Evolutionary conservation across 805 yeast species (phyloP), one percentile per base, ranked within the genome.

Genomic region (Candida ascalaphidarum): DNA sequence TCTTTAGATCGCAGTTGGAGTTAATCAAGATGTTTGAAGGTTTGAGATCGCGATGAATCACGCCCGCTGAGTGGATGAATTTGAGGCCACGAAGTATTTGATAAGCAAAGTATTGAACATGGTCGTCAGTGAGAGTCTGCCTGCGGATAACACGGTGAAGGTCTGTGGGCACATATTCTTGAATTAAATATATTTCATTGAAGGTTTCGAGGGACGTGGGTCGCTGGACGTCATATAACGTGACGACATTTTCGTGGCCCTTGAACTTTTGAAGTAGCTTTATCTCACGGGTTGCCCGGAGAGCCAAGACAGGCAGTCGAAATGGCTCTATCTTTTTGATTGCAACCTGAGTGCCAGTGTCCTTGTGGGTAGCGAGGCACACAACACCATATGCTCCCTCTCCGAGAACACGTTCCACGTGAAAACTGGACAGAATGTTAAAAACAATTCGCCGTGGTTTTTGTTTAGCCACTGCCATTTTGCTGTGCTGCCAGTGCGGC

Each of bases 301-400:
- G 57, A 35, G 85, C 77, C 34, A 80, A 73, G 45, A 81, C 55
- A 1, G 74, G 66, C 43, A 73, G 71, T 28, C 71, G 69, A 46
- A 81, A 80, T 0, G 92, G 88, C 32, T 74, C 74, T 6, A 82
- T 75, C 47, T 77, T 81, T 50, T 82, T 82, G 33, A 82, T 81
- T 1, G 94, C 94, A 3, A 82, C 92, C 34, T 63, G 61, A 1
- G 70, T 65, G 12, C 70, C 66, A 1, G 81, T 63, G 9, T 79
- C 77, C 33, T 62, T 63, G 40, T 79, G 84, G 8, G 65, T 49
- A 0, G 86, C 92, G 4, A 75, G 65, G 26, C 81, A 79, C 4
- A 82, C 94, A 3, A 80, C 68, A 0, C 94, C 92, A 40, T 82
- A 82, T 0, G 92, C 86, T 1, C 94, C 94, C 48, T 79, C 83